Evolutionary conservation across 2,329 filamentous ascomycete genomes (phyloP), one percentile per base, ranked within the genome.

Genomic region (Oidium heveae): DNA sequence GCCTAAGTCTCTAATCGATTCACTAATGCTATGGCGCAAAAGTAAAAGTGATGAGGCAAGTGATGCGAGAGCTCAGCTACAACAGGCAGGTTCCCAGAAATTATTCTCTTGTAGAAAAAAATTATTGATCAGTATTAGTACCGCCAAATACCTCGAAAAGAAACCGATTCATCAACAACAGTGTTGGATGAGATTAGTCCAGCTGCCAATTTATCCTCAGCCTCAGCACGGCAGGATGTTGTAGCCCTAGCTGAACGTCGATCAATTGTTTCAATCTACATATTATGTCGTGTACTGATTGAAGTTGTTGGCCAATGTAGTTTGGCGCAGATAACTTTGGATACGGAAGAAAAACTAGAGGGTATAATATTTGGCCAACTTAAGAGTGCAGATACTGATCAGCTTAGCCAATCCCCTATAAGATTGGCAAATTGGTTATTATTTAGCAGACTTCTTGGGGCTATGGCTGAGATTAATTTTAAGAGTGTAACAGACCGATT

Each of bases 1-100:
- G 64, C 93, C 93, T 5, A 96, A 94, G 65, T 85, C 87, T 5
- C 70, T 98, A 53, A 95, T 98, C 63, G 91, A 98, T 67, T 88
- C 86, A 20, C 87, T 98, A 66, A 98, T 98, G 86, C 76, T 94
- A 34, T 98, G 91, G 91, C 80, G 91, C 55, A 96, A 95, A 68
- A 85, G 79, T 59, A 96, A 96, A 70, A 94, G 87, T 59, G 89
- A 96, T 67, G 80, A 83, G 22, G 87, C 88, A 32, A 82, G 78
- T 61, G 77, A 82, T 58, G 81, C 83, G 32, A 73, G 79, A 22
- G 67, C 60, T 47, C 72, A 78, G 61, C 67, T 79, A 22, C 75
- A 79, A 59, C 75, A 79, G 63, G 64, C 65, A 60, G 33, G 57
- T 16, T 39, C 33, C 37, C 37, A 39, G 16, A 39, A 39, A 16